Percentiles rank a stretch among this genome's conserved stretches.
Evolutionary conservation across 768 basidiomycete species (phyloP).

Genomic region (Pisolithus tinctorius): DNA sequence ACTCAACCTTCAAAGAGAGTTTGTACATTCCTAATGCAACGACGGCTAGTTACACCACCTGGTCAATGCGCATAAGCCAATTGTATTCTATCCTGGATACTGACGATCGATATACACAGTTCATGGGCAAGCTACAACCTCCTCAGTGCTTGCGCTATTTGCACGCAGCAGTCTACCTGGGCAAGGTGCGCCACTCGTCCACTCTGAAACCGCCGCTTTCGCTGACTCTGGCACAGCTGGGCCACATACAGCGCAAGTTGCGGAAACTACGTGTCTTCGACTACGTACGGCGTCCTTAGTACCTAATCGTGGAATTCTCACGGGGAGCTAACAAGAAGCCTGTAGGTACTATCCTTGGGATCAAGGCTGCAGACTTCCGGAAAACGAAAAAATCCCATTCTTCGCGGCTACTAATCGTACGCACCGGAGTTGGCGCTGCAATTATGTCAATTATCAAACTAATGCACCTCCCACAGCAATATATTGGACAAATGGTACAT

Average conservation of each 20-base stretch:
- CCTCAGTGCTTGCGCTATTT: constrained; percentile 21
- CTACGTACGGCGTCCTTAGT: constrained; percentile 10
- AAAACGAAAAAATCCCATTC: constrained; percentile 13
- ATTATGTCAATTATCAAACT: not conserved
- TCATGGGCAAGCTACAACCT: constrained; percentile 27
- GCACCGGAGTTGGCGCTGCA: not conserved
- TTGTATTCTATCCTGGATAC: not conserved
- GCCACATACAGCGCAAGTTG: constrained; percentile 12
- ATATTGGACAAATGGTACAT: constrained; percentile 11
- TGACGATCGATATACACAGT: constrained; percentile 9
- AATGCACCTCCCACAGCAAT: constrained; percentile 8
- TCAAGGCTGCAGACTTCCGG: constrained; percentile 4
- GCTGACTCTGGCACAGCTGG: constrained; percentile 16
- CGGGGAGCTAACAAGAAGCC: not conserved
- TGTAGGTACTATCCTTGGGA: constrained; percentile 19
- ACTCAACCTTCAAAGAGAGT: constrained; percentile 10
- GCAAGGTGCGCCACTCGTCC: constrained; percentile 9
- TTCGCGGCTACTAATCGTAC: constrained; percentile 20
- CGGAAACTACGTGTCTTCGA: constrained; percentile 8
- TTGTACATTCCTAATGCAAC: constrained; percentile 13
- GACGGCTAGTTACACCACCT: constrained; percentile 15
- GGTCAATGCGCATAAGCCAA: constrained; percentile 8
- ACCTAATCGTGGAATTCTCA: not conserved
- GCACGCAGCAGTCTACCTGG: constrained; percentile 5
- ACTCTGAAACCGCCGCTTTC: not conserved